These are phyloP conservation scores for Wickerhamia fluorescens DNA, from an alignment of 805 yeast species.

Conservation along the genomic window DNA sequence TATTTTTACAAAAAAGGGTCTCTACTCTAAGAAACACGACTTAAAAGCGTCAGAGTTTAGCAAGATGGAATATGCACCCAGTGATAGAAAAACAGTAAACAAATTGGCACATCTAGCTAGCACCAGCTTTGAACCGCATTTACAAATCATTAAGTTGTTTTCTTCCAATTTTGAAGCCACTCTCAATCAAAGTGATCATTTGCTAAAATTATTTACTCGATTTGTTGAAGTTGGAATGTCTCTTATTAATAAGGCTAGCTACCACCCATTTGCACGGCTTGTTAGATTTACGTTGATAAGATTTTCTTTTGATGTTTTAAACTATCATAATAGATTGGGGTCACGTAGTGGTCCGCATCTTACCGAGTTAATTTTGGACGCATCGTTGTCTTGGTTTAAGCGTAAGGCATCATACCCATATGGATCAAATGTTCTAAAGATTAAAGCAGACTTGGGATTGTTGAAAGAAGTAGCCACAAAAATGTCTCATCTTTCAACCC, in stretches of 20 bases:
- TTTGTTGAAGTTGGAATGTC: constrained; percentile 51
- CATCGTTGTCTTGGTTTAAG: constrained; percentile 74
- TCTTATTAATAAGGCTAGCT: constrained; percentile 51
- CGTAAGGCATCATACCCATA: constrained; percentile 62
- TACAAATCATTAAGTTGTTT: constrained; percentile 58
- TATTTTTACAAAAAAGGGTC: constrained; percentile 51
- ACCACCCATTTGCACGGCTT: constrained; percentile 76
- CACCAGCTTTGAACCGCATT: constrained; percentile 57
- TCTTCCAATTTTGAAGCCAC: constrained; percentile 77
- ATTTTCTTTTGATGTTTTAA: constrained; percentile 60
- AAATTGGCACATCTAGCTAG: constrained; percentile 45
- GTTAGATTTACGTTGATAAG: constrained; percentile 66
- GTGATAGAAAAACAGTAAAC: constrained; percentile 54
- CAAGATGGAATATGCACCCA: constrained; percentile 86
- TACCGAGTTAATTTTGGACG: constrained; percentile 50
- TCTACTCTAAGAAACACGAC: constrained; percentile 55
- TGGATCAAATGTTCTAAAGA: constrained; percentile 73
- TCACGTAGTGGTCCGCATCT: constrained; percentile 41
- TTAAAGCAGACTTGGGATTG: constrained; percentile 58
- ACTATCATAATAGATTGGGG: constrained; percentile 44
- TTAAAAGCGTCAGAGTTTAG: constrained; percentile 51
- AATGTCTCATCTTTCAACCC: constrained; percentile 15
- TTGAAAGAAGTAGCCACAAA: constrained; percentile 45
- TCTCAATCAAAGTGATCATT: constrained; percentile 60
- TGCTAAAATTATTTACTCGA: constrained; percentile 61